phyloP scores from a whole-genome alignment of 495 filamentous ascomycete genomes.

The Chaetomidium leptoderma region DNA sequence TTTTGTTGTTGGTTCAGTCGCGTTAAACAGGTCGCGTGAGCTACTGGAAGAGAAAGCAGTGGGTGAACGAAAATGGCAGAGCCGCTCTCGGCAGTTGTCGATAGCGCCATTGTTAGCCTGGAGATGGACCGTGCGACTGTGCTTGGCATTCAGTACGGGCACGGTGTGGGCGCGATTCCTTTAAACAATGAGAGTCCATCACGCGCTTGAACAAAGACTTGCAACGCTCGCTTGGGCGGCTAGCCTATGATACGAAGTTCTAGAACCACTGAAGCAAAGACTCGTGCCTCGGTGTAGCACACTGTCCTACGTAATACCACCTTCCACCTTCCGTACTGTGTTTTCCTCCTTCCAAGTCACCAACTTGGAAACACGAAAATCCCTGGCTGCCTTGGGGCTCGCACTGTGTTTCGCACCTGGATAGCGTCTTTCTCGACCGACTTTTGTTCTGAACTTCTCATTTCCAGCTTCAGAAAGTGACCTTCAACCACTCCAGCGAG shows the following conservation, averaged over 20 bases:
- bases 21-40: background rate
- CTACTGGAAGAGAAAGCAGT: background rate
- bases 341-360: background rate
- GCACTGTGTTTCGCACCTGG: conserved; percentile 9
- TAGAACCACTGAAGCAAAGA: no score
- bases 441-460: background rate
- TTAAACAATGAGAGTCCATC: background rate
- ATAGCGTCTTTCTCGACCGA: background rate
- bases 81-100: background rate
- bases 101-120: conserved; percentile 1
- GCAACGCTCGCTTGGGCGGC: no score
- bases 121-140: background rate
- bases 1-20: background rate
- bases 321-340: background rate
- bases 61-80: background rate
- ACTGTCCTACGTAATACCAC: background rate
- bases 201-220: background rate
- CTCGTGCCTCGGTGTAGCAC: no score
- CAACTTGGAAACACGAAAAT: background rate
- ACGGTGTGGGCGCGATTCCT: background rate
- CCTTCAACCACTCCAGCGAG: background rate
- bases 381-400: background rate
- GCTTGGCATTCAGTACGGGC: background rate
- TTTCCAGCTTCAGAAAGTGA: background rate
- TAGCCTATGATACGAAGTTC: no score